Conservation (phyloP, 306 rosid genomes). For the Trifolium fragiferum region DNA sequence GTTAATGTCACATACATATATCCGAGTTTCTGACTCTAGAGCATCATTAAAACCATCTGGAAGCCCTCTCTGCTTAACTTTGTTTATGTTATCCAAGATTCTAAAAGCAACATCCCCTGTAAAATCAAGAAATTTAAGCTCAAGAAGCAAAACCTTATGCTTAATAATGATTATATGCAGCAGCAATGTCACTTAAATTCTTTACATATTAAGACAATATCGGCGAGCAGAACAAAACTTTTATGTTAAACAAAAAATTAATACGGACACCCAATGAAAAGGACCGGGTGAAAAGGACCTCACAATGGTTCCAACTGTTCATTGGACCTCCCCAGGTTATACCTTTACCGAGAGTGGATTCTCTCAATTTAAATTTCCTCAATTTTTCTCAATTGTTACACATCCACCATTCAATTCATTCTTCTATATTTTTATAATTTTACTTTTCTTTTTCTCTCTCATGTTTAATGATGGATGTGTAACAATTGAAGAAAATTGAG, state of each 20-base stretch:
- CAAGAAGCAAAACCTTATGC: constrained; percentile 1
- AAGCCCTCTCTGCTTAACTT: constrained; percentile 69
- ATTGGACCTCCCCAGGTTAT: neutral
- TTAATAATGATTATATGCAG: constrained; percentile 19
- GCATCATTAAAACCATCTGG: constrained; percentile 58
- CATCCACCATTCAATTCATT: no score
- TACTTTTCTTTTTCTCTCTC: no score
- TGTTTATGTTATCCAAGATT: constrained; percentile 72
- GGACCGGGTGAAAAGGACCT: neutral
- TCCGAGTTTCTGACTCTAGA: constrained; percentile 67
- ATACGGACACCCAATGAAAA: neutral
- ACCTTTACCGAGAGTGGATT: constrained; percentile 6
- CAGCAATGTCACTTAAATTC: constrained; percentile 18
- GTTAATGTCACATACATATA: constrained; percentile 89
- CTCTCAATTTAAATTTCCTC: no score
- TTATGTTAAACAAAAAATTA: neutral
- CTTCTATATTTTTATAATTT: no score
- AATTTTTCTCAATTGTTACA: no score
- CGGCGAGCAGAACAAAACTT: constrained; percentile 22
- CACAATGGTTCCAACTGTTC: neutral
- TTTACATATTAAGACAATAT: constrained; percentile 23
- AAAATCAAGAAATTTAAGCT: constrained; percentile 37
- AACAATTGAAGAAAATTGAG: no score
- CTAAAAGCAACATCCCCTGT: constrained; percentile 98
- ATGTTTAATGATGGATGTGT: no score